phyloP scores from a whole-genome alignment of 805 yeast species.

The Candida nitratophila region DNA sequence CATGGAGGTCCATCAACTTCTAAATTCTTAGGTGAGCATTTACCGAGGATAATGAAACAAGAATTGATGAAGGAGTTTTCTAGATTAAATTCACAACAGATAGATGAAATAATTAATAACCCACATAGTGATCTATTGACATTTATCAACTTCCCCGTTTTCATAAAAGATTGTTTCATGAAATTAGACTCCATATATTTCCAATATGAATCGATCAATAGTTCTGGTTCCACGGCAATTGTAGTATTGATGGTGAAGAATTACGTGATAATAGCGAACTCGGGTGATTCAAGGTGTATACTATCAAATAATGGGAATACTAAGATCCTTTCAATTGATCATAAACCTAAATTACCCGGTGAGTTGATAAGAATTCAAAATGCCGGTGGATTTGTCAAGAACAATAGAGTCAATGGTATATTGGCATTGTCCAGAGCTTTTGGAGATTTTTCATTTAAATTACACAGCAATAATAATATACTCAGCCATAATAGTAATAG shows the following conservation, averaged over 20 bases:
- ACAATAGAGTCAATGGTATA: constrained; percentile 54
- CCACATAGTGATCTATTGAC: constrained; percentile 9
- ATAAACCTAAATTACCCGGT: constrained; percentile 52
- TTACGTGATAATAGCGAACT: constrained; percentile 50
- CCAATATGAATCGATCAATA: constrained; percentile 24
- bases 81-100: constrained; percentile 1
- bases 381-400: constrained; percentile 55
- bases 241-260: constrained; percentile 37
- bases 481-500: constrained; percentile 2
- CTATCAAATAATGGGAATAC: constrained; percentile 45
- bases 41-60: constrained; percentile 21
- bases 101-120: constrained; percentile 7
- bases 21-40: constrained; percentile 37
- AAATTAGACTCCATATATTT: constrained; percentile 38
- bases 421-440: constrained; percentile 52
- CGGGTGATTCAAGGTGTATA: constrained; percentile 73
- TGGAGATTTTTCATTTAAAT: constrained; percentile 59
- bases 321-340: constrained; percentile 61
- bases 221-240: constrained; percentile 49
- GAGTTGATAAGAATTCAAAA: constrained; percentile 50
- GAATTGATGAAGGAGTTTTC: constrained; percentile 9
- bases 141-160: constrained; percentile 18
- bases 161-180: constrained; percentile 37
- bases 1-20: constrained; percentile 72
- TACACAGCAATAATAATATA: constrained; percentile 21